Evolutionary conservation across 495 filamentous ascomycete genomes (phyloP).

Genomic region (Glonium stellatum): DNA sequence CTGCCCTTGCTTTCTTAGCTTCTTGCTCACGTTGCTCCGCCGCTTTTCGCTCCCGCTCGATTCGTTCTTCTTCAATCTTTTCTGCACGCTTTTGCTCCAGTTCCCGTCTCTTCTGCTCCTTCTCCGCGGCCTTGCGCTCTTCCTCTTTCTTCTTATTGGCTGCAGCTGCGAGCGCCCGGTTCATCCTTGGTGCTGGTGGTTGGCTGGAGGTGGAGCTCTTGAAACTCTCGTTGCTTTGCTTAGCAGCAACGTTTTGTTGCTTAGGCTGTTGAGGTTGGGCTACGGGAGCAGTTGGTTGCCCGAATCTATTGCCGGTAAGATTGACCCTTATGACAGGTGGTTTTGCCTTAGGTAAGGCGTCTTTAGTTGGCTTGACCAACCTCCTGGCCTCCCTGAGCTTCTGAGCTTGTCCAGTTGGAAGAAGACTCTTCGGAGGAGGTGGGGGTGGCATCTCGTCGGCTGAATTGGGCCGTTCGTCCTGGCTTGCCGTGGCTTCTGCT

Average conservation of each 20-base stretch:
- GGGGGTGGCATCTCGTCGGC: constrained; percentile 47
- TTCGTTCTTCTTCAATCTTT: constrained; percentile 47
- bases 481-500: constrained; percentile 6
- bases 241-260: constrained; percentile 47
- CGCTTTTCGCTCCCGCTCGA: constrained; percentile 45
- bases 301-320: constrained; percentile 38
- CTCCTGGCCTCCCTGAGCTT: constrained; percentile 52
- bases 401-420: constrained; percentile 43
- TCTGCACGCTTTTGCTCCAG: constrained; percentile 66
- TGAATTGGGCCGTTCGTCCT: constrained; percentile 40
- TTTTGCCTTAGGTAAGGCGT: constrained; percentile 55
- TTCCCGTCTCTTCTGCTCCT: constrained; percentile 69
- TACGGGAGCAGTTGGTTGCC: constrained; percentile 13
- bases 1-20: constrained; percentile 37
- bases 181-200: constrained; percentile 49
- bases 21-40: constrained; percentile 30
- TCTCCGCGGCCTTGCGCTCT: constrained; percentile 65
- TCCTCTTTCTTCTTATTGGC: constrained; percentile 75
- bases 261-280: constrained; percentile 45
- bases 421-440: constrained; percentile 50
- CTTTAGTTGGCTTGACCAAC: constrained; percentile 64
- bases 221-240: constrained; percentile 62
- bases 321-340: constrained; percentile 74
- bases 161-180: constrained; percentile 58
- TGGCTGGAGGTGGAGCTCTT: constrained; percentile 57